Base-by-base conservation (phyloP, 1,284 basidiomycete genomes). In the Malassezia sympodialis region DNA sequence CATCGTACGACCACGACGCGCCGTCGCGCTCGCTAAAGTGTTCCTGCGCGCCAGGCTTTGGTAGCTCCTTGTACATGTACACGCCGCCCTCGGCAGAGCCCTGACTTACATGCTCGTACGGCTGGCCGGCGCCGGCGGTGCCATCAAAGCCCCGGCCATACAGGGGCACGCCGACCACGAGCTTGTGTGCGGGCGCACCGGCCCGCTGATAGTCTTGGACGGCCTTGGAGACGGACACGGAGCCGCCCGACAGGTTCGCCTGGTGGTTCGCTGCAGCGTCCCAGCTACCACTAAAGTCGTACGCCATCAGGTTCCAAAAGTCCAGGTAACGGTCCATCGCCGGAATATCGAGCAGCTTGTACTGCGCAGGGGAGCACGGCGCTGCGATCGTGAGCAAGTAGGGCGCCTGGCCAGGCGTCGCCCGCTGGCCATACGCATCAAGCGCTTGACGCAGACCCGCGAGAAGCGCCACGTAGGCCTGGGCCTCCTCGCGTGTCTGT, bases 231-330 rank as follows among this genome's bases (percentile, higher is more conserved):
- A 87, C 87, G n/a, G 61, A 63, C 4, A 68, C 58, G 0, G 58
- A 27, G 0, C 57, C 45, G 2, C 82, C 83, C 69, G 84, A 90
- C 12, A 93, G 70, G 65, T 86, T 87, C 2, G 88, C 87, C 84
- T 61, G 82, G 76, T 69, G 89, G 84, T 87, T 87, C 85, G 63
- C 80, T 59, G 52, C 84, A 83, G 49, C 76, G 79, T 30, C 86
- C 88, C 54, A 87, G 68, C 66, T 63, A 19, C 77, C 76, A 40
- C 62, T 52, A 21, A 73, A 75, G 75, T 63, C 67, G 60, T 73
- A 77, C 12, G 88, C 83, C 90, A 96, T 94, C 53, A 96, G 76
- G 74, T 93, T 91, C 88, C 88, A 93, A 76, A 85, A 89, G 39
- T 80, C 82, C 42, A 93, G 76, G 23, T 76, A 76, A 58, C 31